Evolutionary conservation across 2,329 filamentous ascomycete species (phyloP).

Genomic region (Pestalotiopsis fici): DNA sequence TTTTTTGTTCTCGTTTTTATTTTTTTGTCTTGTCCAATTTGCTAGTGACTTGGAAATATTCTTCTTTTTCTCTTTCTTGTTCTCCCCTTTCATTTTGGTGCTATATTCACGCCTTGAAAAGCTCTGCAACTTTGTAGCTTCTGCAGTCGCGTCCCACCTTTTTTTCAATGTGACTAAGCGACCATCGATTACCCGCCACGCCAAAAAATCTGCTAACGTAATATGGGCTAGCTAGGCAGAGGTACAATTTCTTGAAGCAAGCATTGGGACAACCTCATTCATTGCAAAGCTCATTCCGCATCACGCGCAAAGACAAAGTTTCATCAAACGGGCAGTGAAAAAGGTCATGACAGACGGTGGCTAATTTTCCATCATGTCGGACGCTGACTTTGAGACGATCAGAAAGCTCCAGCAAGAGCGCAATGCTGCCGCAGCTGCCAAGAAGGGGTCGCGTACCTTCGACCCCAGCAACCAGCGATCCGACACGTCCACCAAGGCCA

Average conservation of each 20-base stretch:
- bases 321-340: not conserved
- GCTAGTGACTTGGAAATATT: no score
- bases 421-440: slow-evolving; percentile 75
- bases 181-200: not conserved
- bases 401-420: slow-evolving; percentile 90
- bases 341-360: slow-evolving; percentile 16
- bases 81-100: no score
- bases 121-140: not conserved
- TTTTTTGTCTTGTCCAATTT: no score
- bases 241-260: slow-evolving; percentile 5
- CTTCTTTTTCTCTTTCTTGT: no score
- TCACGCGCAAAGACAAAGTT: not conserved
- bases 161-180: not conserved
- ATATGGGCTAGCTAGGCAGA: not conserved
- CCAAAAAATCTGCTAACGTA: not conserved
- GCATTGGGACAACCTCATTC: not conserved
- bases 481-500: slow-evolving; percentile 86
- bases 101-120: no score
- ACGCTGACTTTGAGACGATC: slow-evolving; percentile 85
- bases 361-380: slow-evolving; percentile 55
- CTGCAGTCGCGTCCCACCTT: not conserved
- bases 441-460: slow-evolving; percentile 80
- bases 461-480: slow-evolving; percentile 79
- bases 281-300: not conserved
- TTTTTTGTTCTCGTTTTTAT: no score